Conservation (phyloP, 2,329 filamentous ascomycete species). For the Orbilia quercus region DNA sequence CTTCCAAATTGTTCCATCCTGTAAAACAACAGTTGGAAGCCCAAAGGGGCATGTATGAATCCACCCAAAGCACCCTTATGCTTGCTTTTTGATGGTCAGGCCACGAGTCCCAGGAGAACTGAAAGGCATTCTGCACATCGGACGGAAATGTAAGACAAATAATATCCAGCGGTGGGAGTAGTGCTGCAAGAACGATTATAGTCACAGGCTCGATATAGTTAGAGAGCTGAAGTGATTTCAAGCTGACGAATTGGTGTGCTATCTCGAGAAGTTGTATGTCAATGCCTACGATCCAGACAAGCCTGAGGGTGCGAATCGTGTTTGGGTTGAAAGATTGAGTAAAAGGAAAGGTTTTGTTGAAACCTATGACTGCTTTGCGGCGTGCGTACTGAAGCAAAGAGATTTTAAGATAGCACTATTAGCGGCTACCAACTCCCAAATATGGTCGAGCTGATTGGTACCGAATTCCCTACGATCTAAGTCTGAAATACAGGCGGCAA, state of each 20-base stretch:
- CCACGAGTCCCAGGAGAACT: conserved; percentile 3
- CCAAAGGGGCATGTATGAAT: conserved; percentile 3
- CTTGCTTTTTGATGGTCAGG: conserved; percentile 1
- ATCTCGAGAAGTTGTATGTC: conserved; percentile 9
- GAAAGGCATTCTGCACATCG: not conserved
- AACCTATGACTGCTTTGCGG: not conserved
- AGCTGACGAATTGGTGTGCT: conserved; percentile 2
- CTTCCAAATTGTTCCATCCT: conserved; percentile 11
- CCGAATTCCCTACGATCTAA: not conserved
- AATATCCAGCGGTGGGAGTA: conserved; percentile 9
- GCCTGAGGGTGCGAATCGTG: conserved; percentile 3
- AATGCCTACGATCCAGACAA: not conserved
- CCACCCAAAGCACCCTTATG: conserved; percentile 17
- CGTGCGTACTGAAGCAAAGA: conserved; percentile 10
- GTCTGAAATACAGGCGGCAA: not conserved
- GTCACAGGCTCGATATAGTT: not conserved
- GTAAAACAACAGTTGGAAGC: not conserved
- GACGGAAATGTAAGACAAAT: conserved; percentile 7
- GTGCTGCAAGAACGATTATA: not conserved
- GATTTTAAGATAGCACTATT: conserved; percentile 16
- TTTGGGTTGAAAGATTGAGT: conserved; percentile 8
- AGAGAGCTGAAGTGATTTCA: conserved; percentile 19
- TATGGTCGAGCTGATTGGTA: not conserved
- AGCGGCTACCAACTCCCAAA: conserved; percentile 12
- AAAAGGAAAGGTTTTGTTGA: not conserved